Evolutionary conservation across 1,284 basidiomycete genomes (phyloP).

Genomic region (Golubevia pallescens): DNA sequence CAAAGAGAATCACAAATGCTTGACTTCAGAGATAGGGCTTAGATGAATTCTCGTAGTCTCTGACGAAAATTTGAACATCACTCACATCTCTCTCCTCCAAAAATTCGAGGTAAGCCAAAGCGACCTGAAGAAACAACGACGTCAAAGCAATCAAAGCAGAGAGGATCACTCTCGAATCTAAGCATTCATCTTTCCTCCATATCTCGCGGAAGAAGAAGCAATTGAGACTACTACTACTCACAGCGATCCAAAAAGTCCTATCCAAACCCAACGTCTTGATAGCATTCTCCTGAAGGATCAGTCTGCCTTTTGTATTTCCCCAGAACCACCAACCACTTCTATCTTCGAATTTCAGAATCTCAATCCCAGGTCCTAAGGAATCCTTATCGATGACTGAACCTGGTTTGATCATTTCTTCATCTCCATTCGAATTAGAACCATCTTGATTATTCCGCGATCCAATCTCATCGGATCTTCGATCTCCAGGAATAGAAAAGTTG

Average conservation of each 20-base stretch:
- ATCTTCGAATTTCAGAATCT: conserved; percentile 39
- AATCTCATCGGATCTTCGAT: not conserved
- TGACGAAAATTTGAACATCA: conserved; percentile 5
- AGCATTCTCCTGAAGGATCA: conserved; percentile 32
- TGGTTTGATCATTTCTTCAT: too few relatives aligned
- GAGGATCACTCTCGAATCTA: not conserved
- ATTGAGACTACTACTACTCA: conserved; percentile 9
- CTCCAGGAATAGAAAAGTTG: not conserved
- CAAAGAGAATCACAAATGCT: too few relatives aligned
- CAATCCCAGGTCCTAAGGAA: conserved; percentile 9
- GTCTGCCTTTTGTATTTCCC: conserved; percentile 28
- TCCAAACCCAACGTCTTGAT: conserved; percentile 36
- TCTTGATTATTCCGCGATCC: not conserved
- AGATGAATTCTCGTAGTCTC: too few relatives aligned
- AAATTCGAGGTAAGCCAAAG: conserved; percentile 45
- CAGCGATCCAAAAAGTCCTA: conserved; percentile 41
- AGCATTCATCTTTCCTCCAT: too few relatives aligned
- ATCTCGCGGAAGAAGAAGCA: too few relatives aligned
- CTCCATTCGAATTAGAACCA: too few relatives aligned
- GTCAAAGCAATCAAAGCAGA: not conserved
- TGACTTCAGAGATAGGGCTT: too few relatives aligned
- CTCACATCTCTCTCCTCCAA: conserved; percentile 40
- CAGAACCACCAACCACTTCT: conserved; percentile 37
- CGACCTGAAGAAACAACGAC: conserved; percentile 1
- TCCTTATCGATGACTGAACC: too few relatives aligned